Base-by-base conservation (phyloP, 495 filamentous ascomycete genomes). In the Trichoderma reesei region DNA sequence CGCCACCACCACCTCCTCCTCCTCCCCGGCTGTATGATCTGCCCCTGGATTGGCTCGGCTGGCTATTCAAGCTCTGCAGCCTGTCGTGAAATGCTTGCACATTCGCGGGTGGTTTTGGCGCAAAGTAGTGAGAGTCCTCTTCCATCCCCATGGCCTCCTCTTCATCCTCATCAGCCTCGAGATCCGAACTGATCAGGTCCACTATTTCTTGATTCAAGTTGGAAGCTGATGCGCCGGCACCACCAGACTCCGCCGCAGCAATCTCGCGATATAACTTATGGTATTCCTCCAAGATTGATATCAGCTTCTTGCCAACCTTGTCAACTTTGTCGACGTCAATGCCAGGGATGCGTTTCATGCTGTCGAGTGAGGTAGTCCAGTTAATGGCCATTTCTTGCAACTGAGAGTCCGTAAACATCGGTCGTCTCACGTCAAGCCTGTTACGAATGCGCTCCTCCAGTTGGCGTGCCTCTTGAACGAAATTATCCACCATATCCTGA, bases 381-480 rank as follows among this genome's bases (percentile, higher is more conserved):
- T 76, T 69, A 46, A 96, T 88, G 5, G 85, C 90, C 88, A 98
- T 96, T 69, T 90, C 86, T 34, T 91, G 86, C 61, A 95, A 77
- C 1, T 90, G 78, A 36, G 80, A 81, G 68, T 96, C 91, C 0
- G 87, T 86, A 72, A 98, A 98, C 33, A 83, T 72, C 3, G 89
- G 87, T 60, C 82, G 79, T 11, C 87, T 84, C 20, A 90, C 76
- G 11, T 75, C 71, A 46, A 85, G 86, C 10, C 79, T 74, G 59
- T 86, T 80, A 63, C 91, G 81, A 34, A 97, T 76, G 63, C 86
- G 79, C 66, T 87, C 82, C 67, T 88, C 84, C 44, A 84, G 68
- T 33, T 78, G 70, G 71, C 87, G 88, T 0, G 90, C 92, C n/a
- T 87, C 81, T 14, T 86, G 80, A 11, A 95, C 80, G 60, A 96